phyloP scores from a whole-genome alignment of 2,329 filamentous ascomycete species.

The Zopfia rhizophila region DNA sequence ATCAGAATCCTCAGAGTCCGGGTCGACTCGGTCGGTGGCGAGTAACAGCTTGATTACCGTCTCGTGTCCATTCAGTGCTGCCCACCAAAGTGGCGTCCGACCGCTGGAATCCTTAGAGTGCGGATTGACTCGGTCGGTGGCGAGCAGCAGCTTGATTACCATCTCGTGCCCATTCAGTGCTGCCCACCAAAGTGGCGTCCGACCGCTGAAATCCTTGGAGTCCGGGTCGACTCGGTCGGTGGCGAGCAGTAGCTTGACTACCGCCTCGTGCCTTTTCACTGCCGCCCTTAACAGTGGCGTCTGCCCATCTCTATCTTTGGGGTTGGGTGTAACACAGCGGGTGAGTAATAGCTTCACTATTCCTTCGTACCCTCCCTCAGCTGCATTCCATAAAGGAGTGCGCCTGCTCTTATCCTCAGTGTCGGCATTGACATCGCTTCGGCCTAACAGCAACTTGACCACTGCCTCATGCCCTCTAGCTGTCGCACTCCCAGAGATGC shows the following conservation, averaged over 20 bases:
- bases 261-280: not conserved
- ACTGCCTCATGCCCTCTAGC: not conserved
- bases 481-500: too few relatives aligned
- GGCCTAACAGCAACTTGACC: not conserved
- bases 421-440: not conserved
- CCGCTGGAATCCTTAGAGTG: not conserved
- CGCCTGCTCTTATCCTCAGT: too few relatives aligned
- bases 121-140: not conserved
- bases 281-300: not conserved
- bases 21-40: constrained; percentile 2
- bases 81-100: constrained; percentile 1
- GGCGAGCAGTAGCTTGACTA: not conserved
- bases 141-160: not conserved
- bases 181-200: not conserved
- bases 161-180: not conserved
- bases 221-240: not conserved
- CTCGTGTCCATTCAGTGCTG: constrained; percentile 2
- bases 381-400: not conserved
- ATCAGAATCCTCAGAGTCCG: not conserved
- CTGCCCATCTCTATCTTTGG: too few relatives aligned
- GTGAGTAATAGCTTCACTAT: too few relatives aligned
- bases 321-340: too few relatives aligned
- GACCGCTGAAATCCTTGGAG: not conserved
- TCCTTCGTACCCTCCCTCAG: not conserved
- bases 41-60: constrained; percentile 5